Conservation (phyloP, 2,329 filamentous ascomycete genomes). For the Metarhizium robertsii region DNA sequence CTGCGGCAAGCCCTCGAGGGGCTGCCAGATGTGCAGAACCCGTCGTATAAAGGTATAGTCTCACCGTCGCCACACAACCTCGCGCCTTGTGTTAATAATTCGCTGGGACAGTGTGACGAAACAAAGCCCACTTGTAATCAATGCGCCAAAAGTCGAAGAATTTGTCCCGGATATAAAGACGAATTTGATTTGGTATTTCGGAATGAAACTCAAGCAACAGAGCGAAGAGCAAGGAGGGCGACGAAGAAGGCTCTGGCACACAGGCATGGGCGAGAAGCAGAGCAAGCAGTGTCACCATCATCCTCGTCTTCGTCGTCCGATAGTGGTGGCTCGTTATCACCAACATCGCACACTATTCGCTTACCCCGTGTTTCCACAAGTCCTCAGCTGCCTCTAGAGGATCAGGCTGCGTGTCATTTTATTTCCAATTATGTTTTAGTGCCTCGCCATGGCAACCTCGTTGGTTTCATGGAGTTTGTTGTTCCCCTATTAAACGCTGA, state of each 20-base stretch:
- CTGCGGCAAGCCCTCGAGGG: slow-evolving; percentile 55
- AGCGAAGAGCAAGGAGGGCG: slow-evolving; percentile 49
- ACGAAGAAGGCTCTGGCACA: slow-evolving; percentile 36
- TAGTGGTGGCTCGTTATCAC: slow-evolving; percentile 2
- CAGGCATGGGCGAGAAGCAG: slow-evolving; percentile 21
- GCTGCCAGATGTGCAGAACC: slow-evolving; percentile 66
- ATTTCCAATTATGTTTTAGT: slow-evolving; percentile 50
- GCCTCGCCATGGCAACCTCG: slow-evolving; percentile 37
- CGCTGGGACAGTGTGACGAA: slow-evolving; percentile 49
- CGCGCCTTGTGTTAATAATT: neutral
- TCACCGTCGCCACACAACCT: no score
- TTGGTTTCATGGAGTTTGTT: slow-evolving; percentile 51
- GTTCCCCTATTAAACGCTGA: slow-evolving; percentile 43
- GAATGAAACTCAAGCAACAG: slow-evolving; percentile 61
- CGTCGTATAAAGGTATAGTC: slow-evolving; percentile 59
- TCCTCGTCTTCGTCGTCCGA: slow-evolving; percentile 9
- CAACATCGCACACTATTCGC: slow-evolving; percentile 13
- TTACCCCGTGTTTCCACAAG: slow-evolving; percentile 12
- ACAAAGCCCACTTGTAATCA: slow-evolving; percentile 57
- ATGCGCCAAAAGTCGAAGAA: slow-evolving; percentile 52
- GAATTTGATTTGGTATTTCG: slow-evolving; percentile 66
- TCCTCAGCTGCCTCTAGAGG: slow-evolving; percentile 39
- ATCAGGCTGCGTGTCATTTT: slow-evolving; percentile 50
- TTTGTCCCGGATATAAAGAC: slow-evolving; percentile 60
- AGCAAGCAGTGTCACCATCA: slow-evolving; percentile 9